Evolutionary conservation across 345 rosid genomes (phyloP).

Genomic region (Rhodamnia rubescens): DNA sequence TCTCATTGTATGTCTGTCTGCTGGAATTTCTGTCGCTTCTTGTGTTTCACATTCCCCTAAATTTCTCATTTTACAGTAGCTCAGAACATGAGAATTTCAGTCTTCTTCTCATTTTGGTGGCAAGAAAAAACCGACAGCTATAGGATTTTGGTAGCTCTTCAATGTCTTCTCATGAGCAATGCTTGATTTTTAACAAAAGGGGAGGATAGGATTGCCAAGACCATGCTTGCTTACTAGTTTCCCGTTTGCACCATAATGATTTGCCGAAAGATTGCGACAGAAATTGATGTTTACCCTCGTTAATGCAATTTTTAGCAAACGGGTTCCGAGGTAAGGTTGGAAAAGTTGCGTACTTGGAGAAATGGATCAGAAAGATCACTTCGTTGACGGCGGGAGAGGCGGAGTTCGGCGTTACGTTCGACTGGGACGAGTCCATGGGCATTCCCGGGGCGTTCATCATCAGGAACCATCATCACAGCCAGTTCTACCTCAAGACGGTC

Average conservation of each 20-base stretch:
- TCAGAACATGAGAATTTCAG: neutral
- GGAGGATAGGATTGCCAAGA: neutral
- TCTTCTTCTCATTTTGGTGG: too few species aligned
- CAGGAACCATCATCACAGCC: constrained; percentile 58
- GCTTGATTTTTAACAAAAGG: neutral
- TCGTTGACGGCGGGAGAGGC: constrained; percentile 45
- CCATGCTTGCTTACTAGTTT: neutral
- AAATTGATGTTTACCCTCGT: neutral
- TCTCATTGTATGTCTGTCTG: neutral
- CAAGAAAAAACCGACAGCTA: neutral
- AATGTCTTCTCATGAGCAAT: neutral
- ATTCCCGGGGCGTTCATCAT: constrained; percentile 62
- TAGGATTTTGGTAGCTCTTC: neutral
- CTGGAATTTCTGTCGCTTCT: neutral
- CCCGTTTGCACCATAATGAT: neutral
- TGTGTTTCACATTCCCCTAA: neutral
- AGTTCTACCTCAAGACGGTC: constrained; percentile 49
- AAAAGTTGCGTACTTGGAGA: constrained; percentile 52
- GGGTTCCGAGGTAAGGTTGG: constrained; percentile 41
- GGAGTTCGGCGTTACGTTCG: constrained; percentile 34
- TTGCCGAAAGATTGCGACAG: neutral
- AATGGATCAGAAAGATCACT: constrained; percentile 40
- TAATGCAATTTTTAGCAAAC: constrained; percentile 19
- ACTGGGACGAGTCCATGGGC: constrained; percentile 62
- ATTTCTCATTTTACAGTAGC: neutral